Conservation (phyloP, 805 yeast species). For the Kuraishia piskuri region DNA sequence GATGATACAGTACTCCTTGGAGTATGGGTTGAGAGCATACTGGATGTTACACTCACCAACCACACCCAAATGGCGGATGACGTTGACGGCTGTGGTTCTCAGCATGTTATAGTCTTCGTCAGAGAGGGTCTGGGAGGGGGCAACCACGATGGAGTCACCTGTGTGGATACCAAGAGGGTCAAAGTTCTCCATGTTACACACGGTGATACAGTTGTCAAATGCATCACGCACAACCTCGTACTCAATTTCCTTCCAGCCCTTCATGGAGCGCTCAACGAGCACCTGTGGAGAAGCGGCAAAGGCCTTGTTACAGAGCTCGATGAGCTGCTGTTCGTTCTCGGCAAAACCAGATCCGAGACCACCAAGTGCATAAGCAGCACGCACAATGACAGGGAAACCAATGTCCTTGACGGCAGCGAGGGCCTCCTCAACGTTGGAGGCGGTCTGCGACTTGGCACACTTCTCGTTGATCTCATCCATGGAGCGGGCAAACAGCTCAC, state of each 20-base stretch:
- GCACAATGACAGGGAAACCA: slow-evolving; percentile 91
- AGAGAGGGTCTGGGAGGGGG: slow-evolving; percentile 95
- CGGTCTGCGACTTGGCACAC: slow-evolving; percentile 91
- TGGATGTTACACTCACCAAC: slow-evolving; percentile 99
- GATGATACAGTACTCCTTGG: slow-evolving; percentile 92
- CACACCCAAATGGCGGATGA: slow-evolving; percentile 94
- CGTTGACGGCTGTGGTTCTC: slow-evolving; percentile 95
- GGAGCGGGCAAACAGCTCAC: slow-evolving; percentile 90
- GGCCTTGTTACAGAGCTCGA: slow-evolving; percentile 80
- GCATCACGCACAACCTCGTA: slow-evolving; percentile 98
- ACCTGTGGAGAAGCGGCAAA: slow-evolving; percentile 96
- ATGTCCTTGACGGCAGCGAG: slow-evolving; percentile 74
- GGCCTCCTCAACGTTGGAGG: slow-evolving; percentile 74
- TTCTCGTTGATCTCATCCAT: slow-evolving; percentile 94
- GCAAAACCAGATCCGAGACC: slow-evolving; percentile 99
- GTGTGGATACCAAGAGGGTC: slow-evolving; percentile 98
- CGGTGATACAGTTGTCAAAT: slow-evolving; percentile 95
- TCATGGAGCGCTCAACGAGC: slow-evolving; percentile 90
- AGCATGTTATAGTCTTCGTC: slow-evolving; percentile 98
- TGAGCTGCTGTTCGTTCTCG: slow-evolving; percentile 73
- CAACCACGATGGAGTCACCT: slow-evolving; percentile 98
- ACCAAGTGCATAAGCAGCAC: slow-evolving; percentile 97
- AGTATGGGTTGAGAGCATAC: slow-evolving; percentile 89
- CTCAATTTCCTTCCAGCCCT: slow-evolving; percentile 99
- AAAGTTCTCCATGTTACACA: slow-evolving; percentile 98